Evolutionary conservation across 2,329 filamentous ascomycete genomes (phyloP), one percentile per base, ranked within the genome.

Genomic region (Colletotrichum liaoningense): DNA sequence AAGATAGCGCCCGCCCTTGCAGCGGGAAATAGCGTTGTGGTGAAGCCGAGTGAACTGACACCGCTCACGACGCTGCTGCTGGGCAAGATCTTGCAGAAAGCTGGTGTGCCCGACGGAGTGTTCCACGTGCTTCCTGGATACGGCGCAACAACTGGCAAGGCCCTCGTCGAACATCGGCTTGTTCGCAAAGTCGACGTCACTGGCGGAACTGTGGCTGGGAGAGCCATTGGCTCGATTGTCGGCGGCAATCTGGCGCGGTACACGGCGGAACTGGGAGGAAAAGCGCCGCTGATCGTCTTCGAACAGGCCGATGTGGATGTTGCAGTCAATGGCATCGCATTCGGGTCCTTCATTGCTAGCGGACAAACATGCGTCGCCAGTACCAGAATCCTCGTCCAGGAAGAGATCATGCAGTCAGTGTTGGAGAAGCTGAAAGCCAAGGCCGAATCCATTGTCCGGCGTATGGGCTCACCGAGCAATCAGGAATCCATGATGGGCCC

Each of bases 321-420:
- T 52, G 91, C 92, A 16, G 91, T 93, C 77, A 92, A 92, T 65
- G 93, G 92, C 79, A 90, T 92, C 79, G 92, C 91, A 5, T 89
- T 89, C 76, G 88, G 87, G 3, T 86, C 88, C 7, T 90, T 88
- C 70, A 83, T 88, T 22, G 88, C 88, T 7, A 88, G 87, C 67
- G 88, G 88, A 0, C 88, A 90, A 81, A 89, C 87, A 1, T 90
- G 88, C 75, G 93, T 93, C 67, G 93, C 93, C 7, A 92, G 92
- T 65, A 94, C 93, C 52, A 89, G 94, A 78, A 90, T 96, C 79
- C 91, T 95, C 80, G 93, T 95, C 24, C 90, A 95, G 76, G 90
- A 92, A 74, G 83, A 82, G 46, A 89, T 95, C 78, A 88, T 93
- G 78, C 87, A 91, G 77, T 85, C 88, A 78, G 91, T 95, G 77